Conservation (phyloP, 345 rosid species). For the Odontarrhena argentea region DNA sequence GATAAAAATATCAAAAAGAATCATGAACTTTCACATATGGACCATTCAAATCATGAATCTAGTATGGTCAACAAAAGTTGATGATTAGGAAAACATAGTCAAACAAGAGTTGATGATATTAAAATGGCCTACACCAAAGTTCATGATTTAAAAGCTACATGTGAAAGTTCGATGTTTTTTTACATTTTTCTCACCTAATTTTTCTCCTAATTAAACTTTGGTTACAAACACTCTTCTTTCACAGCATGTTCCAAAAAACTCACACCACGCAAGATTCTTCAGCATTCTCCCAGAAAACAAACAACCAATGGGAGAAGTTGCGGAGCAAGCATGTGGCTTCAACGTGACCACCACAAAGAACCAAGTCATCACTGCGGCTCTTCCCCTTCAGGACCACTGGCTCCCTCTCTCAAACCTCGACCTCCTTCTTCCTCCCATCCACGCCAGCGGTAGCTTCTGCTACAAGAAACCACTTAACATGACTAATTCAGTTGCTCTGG, state of each 20-base stretch:
- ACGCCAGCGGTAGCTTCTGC: constrained; percentile 67
- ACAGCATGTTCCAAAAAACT: constrained; percentile 29
- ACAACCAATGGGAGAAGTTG: constrained; percentile 34
- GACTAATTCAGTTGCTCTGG: constrained; percentile 34
- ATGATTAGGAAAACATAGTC: too few species aligned
- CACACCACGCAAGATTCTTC: constrained; percentile 30
- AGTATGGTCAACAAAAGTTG: too few species aligned
- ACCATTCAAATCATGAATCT: too few species aligned
- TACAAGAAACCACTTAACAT: constrained; percentile 45
- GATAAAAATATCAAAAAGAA: too few species aligned
- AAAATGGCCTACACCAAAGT: too few species aligned
- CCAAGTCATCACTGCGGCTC: constrained; percentile 64
- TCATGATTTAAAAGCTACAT: too few species aligned
- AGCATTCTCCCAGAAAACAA: constrained; percentile 12
- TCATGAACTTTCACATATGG: too few species aligned
- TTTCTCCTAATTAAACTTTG: neutral
- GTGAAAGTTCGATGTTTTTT: too few species aligned
- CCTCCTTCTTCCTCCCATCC: constrained; percentile 70
- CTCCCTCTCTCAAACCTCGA: constrained; percentile 86
- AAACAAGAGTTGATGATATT: too few species aligned
- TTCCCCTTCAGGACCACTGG: constrained; percentile 77
- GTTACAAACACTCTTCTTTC: constrained; percentile 29
- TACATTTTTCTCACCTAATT: too few species aligned
- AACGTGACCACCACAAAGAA: constrained; percentile 46
- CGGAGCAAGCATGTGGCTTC: constrained; percentile 42